Conservation (phyloP, 345 rosid genomes). For the Citrus medica region DNA sequence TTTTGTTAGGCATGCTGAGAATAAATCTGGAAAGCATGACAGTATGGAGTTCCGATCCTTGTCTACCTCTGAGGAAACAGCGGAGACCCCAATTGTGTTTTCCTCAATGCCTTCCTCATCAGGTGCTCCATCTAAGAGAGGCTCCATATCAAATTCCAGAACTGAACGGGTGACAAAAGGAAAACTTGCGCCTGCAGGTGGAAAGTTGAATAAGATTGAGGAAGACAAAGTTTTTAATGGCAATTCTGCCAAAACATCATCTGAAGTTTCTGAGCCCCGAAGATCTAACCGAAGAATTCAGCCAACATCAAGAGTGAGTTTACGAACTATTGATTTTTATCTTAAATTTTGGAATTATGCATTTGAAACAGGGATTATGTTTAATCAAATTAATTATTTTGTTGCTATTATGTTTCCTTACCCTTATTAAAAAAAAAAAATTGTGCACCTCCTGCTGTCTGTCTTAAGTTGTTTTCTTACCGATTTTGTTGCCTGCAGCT, state of each 20-base stretch:
- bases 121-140: slow-evolving; percentile 39
- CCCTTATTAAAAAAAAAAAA: not conserved
- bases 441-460: not conserved
- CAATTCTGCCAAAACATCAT: slow-evolving; percentile 33
- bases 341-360: not conserved
- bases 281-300: slow-evolving; percentile 90
- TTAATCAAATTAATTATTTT: not conserved
- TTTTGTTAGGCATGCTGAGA: slow-evolving; percentile 34
- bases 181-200: slow-evolving; percentile 39
- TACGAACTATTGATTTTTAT: not conserved
- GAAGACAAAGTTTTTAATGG: slow-evolving; percentile 44
- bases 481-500: slow-evolving; percentile 41
- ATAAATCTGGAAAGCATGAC: slow-evolving; percentile 38
- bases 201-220: slow-evolving; percentile 48
- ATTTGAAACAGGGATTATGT: not conserved
- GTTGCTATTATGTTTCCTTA: not conserved
- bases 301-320: slow-evolving; percentile 96
- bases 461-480: not conserved
- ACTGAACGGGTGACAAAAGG: slow-evolving; percentile 37
- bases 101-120: slow-evolving; percentile 43
- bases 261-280: slow-evolving; percentile 71
- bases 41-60: slow-evolving; percentile 30
- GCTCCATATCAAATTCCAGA: slow-evolving; percentile 31
- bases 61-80: slow-evolving; percentile 39
- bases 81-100: slow-evolving; percentile 45